Base-by-base conservation (phyloP, 2,329 filamentous ascomycete species). In the Sporothrix dimorphospora region DNA sequence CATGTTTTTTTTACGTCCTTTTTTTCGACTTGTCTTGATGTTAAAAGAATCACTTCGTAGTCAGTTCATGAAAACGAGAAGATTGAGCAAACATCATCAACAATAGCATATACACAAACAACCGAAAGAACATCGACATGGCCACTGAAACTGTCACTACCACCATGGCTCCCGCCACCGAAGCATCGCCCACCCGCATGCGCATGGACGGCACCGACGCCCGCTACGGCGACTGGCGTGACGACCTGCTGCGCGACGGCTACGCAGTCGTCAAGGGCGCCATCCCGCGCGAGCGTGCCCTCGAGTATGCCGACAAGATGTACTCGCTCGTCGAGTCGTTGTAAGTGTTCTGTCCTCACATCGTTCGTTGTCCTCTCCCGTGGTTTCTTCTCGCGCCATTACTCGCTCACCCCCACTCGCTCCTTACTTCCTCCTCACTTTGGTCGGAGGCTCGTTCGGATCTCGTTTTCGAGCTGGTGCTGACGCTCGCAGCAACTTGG, bases 201-300 rank as follows among this genome's bases (percentile, higher is more conserved):
- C 55, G 55, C 14, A 59, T 59, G 55, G 55, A 59, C 55, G 55
- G 55, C 55, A 59, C 55, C 30, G 55, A 59, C 16, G 55, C 27
- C 14, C 7, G 27, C 55, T 59, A 59, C 14, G 59, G 59, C 55
- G 77, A 78, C 71, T 77, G 73, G 66, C 73, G 76, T 24, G 77
- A 78, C 40, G 77, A 78, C 73, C 73, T 78, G 4, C 49, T 74
- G 27, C 75, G 74, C 21, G 74, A 78, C 69, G 77, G 77, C n/a
- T 78, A 75, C 63, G 76, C 72, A 19, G 76, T 79, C 16, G 75
- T 79, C 72, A 77, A 78, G 70, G 75, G 77, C 12, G 77, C 72
- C n/a, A 65, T 73, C 19, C 72, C 74, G 19, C 27, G 55, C 34
- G 45, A 68, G 27, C 47, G 71, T 24, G 74, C 74, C 1, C 27